phyloP scores from a whole-genome alignment of 345 rosid genomes.

The Microcos paniculata region DNA sequence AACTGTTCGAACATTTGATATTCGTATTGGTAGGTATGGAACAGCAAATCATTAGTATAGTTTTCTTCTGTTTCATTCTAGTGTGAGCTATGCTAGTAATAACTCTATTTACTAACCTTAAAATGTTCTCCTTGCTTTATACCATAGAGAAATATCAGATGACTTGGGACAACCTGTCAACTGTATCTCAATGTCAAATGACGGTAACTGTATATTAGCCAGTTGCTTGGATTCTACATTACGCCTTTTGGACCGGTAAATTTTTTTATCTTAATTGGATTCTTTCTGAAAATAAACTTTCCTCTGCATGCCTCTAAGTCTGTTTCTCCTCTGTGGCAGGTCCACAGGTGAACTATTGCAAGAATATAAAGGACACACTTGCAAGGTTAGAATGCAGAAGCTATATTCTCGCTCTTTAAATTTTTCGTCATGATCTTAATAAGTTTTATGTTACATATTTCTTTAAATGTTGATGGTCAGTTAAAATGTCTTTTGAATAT shows the following conservation, averaged over 20 bases:
- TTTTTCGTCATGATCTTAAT: not conserved
- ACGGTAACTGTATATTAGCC: conserved; percentile 83
- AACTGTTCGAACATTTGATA: conserved; percentile 94
- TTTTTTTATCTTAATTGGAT: not conserved
- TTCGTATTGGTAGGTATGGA: conserved; percentile 84
- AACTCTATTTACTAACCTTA: not conserved
- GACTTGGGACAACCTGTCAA: conserved; percentile 91
- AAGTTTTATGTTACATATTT: not conserved
- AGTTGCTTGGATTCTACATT: conserved; percentile 88
- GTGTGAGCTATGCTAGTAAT: not conserved
- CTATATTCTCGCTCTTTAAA: not conserved
- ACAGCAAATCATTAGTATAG: not conserved
- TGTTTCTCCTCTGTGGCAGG: conserved; percentile 39
- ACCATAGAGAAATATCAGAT: conserved; percentile 76
- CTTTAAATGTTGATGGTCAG: conserved; percentile 3
- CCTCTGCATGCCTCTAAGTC: not conserved
- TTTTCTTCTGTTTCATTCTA: not conserved
- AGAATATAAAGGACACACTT: conserved; percentile 88
- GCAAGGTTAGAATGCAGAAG: conserved; percentile 63
- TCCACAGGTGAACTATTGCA: conserved; percentile 84
- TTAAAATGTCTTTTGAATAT: not conserved
- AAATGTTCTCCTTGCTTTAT: conserved; percentile 3
- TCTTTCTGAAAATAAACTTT: not conserved
- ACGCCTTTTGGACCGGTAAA: conserved; percentile 81
- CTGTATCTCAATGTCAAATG: conserved; percentile 92